These are phyloP conservation scores for Flaveria sonorensis DNA, from an alignment of 129 eudicot genomes.

Conservation along the genomic window DNA sequence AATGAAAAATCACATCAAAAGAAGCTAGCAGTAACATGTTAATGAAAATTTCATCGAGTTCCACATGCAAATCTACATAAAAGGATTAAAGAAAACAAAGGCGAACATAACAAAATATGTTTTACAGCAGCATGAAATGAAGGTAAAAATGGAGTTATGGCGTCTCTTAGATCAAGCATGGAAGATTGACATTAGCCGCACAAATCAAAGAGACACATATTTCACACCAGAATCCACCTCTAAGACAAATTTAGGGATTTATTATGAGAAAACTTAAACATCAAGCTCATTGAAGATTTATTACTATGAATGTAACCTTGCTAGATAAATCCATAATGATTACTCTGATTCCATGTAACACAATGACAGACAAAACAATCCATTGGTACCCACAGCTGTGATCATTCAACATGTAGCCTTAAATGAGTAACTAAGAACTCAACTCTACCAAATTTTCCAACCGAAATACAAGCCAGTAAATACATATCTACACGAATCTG, in stretches of 20 bases:
- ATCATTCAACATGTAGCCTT: constrained; percentile 3
- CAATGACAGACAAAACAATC: neutral
- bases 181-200: neutral
- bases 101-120: constrained; percentile 1
- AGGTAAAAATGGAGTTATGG: constrained; percentile 1
- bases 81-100: neutral
- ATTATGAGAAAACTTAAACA: constrained; percentile 10
- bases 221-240: constrained; percentile 14
- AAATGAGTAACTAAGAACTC: neutral
- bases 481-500: neutral
- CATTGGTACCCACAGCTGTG: neutral
- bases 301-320: constrained; percentile 4
- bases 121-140: constrained; percentile 6
- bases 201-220: neutral
- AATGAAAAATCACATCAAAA: constrained; percentile 2
- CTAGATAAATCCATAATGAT: neutral
- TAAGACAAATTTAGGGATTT: neutral
- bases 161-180: constrained; percentile 16
- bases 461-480: neutral
- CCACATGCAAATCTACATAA: constrained; percentile 11
- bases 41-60: neutral
- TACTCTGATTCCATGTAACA: constrained; percentile 10
- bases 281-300: constrained; percentile 3
- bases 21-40: constrained; percentile 5
- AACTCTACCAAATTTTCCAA: constrained; percentile 5